These are phyloP conservation scores for Yamadazyma atlantica DNA, from an alignment of 1,139 yeast species.

Conservation along the genomic window DNA sequence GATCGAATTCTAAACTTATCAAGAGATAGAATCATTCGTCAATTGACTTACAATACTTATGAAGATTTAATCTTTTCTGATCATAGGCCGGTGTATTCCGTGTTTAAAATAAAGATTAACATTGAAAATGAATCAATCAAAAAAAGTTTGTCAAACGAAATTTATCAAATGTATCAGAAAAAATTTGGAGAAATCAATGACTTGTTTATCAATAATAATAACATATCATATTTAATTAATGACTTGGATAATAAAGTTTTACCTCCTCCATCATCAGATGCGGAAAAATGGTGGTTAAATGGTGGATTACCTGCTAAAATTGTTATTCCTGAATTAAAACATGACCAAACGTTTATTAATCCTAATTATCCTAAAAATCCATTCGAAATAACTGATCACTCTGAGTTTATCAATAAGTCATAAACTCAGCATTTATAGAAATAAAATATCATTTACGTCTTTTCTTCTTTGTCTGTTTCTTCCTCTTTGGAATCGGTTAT, in stretches of 20 bases:
- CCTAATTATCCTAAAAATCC: constrained; percentile 74
- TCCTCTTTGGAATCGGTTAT: constrained; percentile 11
- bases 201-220: constrained; percentile 29
- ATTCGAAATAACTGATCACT: constrained; percentile 43
- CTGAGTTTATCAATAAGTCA: constrained; percentile 30
- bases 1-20: constrained; percentile 62
- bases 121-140: constrained; percentile 68
- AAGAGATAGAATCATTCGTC: constrained; percentile 58
- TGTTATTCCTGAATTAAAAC: constrained; percentile 39
- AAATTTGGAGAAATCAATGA: constrained; percentile 45
- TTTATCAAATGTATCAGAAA: constrained; percentile 58
- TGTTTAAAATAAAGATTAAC: constrained; percentile 65
- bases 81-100: constrained; percentile 89
- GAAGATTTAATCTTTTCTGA: constrained; percentile 74
- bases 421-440: not conserved
- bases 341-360: constrained; percentile 51
- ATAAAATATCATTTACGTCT: too few relatives aligned
- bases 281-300: constrained; percentile 88
- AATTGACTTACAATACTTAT: constrained; percentile 62
- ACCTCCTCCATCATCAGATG: constrained; percentile 89
- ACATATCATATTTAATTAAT: constrained; percentile 29
- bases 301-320: constrained; percentile 78
- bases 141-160: constrained; percentile 53
- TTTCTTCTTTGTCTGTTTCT: constrained; percentile 1
- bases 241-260: constrained; percentile 37